Conservation (phyloP, 2,329 filamentous ascomycete species). For the Trichoderma pleuroti region DNA sequence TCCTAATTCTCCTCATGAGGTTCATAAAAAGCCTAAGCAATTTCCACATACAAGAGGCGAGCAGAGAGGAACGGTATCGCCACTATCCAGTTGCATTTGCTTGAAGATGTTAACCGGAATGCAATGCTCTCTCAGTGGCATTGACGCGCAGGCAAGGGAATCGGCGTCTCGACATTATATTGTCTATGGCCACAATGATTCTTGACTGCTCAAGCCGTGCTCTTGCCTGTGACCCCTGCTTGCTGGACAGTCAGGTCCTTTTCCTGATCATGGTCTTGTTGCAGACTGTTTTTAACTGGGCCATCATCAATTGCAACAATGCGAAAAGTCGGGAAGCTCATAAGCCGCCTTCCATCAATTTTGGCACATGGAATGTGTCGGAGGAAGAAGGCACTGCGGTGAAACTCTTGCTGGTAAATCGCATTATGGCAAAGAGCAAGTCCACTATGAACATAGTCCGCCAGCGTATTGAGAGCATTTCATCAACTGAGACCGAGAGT, state of each 20-base stretch:
- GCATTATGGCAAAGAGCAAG: background rate
- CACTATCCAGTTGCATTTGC: background rate
- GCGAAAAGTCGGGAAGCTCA: background rate
- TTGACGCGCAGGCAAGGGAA: background rate
- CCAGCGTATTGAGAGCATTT: background rate
- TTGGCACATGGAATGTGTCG: background rate
- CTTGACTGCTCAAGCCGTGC: background rate
- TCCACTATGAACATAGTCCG: background rate
- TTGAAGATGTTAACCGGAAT: background rate
- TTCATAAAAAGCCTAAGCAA: background rate
- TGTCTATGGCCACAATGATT: background rate
- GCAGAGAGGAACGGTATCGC: background rate
- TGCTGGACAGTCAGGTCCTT: background rate
- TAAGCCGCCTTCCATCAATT: background rate
- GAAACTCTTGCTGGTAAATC: background rate
- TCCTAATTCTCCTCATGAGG: background rate
- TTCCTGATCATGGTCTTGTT: background rate
- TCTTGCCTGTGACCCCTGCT: background rate
- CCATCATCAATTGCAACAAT: background rate
- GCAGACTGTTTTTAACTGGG: background rate
- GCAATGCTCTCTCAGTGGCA: background rate
- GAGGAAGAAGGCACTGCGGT: background rate
- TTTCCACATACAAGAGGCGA: background rate
- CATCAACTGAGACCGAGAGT: background rate
- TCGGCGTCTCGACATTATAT: background rate